These are phyloP conservation scores for Diaporthe aspalathi DNA, from an alignment of 2,329 filamentous ascomycete genomes.

Conservation along the genomic window DNA sequence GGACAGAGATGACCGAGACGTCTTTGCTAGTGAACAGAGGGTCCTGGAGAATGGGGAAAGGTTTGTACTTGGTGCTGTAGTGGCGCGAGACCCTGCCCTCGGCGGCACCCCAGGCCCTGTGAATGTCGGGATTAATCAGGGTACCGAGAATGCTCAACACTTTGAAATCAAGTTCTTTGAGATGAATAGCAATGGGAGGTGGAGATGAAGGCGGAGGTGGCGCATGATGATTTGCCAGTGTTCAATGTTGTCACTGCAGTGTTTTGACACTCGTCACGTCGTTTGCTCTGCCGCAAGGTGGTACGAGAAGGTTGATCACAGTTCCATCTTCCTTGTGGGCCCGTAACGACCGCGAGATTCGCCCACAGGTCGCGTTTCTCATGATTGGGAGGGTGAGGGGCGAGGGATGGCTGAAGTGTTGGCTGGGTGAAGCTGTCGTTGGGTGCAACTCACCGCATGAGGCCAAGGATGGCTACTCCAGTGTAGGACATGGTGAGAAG, in stretches of 20 bases:
- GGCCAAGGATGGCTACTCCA: slow-evolving; percentile 15
- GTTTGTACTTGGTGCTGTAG: slow-evolving; percentile 18
- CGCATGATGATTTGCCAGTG: no score
- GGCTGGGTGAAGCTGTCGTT: no score
- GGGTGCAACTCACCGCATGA: slow-evolving; percentile 23
- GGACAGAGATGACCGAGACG: slow-evolving; percentile 11
- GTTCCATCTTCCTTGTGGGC: no score
- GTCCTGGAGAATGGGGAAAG: background rate
- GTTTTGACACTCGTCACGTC: no score
- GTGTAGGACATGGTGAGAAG: slow-evolving; percentile 5
- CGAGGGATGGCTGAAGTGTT: background rate
- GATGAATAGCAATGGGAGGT: background rate
- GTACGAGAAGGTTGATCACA: no score
- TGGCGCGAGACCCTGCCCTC: background rate
- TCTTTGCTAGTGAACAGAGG: slow-evolving; percentile 24
- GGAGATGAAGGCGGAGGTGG: background rate
- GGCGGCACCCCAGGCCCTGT: slow-evolving; percentile 6
- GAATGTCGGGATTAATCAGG: background rate
- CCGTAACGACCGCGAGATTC: background rate
- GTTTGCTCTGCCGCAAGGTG: no score
- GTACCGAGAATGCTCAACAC: background rate
- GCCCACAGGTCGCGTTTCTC: background rate
- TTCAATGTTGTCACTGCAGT: no score
- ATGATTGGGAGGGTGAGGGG: background rate
- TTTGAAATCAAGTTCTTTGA: background rate